These are phyloP conservation scores for Blastocystis sp. DNA, from an alignment of 352 stramenopile species.

Conservation along the genomic window DNA sequence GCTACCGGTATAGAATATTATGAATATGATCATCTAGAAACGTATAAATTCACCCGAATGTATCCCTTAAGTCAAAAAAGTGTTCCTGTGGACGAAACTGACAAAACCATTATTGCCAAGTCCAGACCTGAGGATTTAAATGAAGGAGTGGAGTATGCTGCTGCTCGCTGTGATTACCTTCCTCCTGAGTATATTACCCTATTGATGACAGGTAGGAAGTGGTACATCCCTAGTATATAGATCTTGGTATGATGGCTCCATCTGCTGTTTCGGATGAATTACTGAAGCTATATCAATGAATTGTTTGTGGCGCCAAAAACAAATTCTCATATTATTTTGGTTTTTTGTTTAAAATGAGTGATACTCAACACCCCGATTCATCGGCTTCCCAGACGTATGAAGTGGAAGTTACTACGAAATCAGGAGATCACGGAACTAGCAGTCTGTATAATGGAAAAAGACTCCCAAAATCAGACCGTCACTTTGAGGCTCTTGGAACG, in stretches of 20 bases:
- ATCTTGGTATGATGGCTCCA: slow-evolving; percentile 48
- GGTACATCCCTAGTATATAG: background rate
- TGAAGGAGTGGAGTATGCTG: slow-evolving; percentile 33
- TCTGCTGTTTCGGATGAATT: slow-evolving; percentile 45
- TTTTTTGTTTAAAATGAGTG: too few species aligned
- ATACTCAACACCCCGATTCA: too few species aligned
- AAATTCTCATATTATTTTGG: too few species aligned
- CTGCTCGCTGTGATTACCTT: slow-evolving; percentile 39
- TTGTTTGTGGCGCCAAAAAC: slow-evolving; percentile 43
- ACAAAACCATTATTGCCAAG: background rate
- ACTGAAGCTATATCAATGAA: slow-evolving; percentile 34
- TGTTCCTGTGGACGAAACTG: background rate
- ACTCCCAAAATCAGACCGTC: slow-evolving; percentile 78
- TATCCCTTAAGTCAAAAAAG: slow-evolving; percentile 54
- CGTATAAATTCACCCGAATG: slow-evolving; percentile 62
- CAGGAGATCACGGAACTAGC: slow-evolving; percentile 84
- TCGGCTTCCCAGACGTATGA: background rate
- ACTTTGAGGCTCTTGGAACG: slow-evolving; percentile 83
- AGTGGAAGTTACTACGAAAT: slow-evolving; percentile 75
- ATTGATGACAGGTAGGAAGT: background rate
- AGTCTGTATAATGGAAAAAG: slow-evolving; percentile 84
- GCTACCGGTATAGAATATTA: background rate
- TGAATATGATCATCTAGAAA: background rate
- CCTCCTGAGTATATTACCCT: slow-evolving; percentile 59
- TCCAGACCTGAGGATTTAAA: slow-evolving; percentile 8